Evolutionary conservation across 1,284 basidiomycete genomes (phyloP).

Genomic region (Cutaneotrichosporon cavernicola): DNA sequence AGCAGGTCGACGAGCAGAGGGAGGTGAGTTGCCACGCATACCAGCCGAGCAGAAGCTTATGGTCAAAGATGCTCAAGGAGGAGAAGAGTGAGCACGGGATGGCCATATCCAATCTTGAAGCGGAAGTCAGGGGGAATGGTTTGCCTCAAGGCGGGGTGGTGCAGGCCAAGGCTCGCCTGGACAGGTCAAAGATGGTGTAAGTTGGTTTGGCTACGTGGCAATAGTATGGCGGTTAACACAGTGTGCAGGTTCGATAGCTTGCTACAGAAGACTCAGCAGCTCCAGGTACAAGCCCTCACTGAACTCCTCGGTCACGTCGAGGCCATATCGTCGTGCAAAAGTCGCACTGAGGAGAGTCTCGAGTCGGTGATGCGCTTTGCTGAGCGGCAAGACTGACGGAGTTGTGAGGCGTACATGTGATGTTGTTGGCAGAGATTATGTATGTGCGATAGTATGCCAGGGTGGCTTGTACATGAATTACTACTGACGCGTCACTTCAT

Average conservation of each 20-base stretch:
- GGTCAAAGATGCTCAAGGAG: conserved; percentile 36
- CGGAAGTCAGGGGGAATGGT: conserved; percentile 40
- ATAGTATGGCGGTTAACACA: not conserved
- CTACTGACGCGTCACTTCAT: too few species aligned
- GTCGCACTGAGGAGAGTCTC: conserved; percentile 44
- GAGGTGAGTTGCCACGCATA: conserved; percentile 58
- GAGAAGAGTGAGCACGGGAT: conserved; percentile 39
- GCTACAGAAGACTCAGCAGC: conserved; percentile 41
- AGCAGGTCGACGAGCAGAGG: conserved; percentile 73
- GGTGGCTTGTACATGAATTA: too few species aligned
- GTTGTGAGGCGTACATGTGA: not conserved
- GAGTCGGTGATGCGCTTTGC: conserved; percentile 44
- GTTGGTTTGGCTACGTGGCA: conserved; percentile 15
- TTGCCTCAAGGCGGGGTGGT: conserved; percentile 43
- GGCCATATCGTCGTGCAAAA: conserved; percentile 46
- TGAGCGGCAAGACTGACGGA: conserved; percentile 32
- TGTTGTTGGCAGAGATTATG: not conserved
- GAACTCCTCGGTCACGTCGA: conserved; percentile 47
- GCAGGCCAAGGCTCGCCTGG: conserved; percentile 40
- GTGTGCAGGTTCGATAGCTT: conserved; percentile 43
- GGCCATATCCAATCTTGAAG: conserved; percentile 40
- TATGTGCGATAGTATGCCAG: too few species aligned
- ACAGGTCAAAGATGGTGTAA: conserved; percentile 45
- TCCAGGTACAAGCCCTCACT: conserved; percentile 39
- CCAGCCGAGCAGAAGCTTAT: conserved; percentile 1